A percentile compares a stretch with the other conserved stretches of the same genome.
These are phyloP conservation scores for Flaveria bidentis DNA, from an alignment of 129 eudicot genomes.

Conservation along the genomic window DNA sequence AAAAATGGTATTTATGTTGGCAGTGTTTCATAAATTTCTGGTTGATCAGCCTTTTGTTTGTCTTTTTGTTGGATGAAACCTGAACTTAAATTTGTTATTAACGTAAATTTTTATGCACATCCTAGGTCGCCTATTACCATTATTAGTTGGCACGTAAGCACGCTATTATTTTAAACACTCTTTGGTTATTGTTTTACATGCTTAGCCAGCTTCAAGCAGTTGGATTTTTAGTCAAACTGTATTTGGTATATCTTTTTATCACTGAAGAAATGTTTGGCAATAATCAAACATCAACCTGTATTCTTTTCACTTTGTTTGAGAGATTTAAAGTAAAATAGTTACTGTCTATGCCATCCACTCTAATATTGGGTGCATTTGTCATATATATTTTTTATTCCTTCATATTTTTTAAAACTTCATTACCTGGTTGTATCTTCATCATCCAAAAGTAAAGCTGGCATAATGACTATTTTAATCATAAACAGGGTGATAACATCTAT, in stretches of 20 bases:
- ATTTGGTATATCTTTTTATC: background rate
- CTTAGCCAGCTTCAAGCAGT: slow-evolving; percentile 16
- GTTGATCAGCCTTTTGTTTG: slow-evolving; percentile 23
- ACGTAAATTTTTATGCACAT: slow-evolving; percentile 28
- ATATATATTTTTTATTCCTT: background rate
- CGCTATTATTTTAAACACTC: background rate
- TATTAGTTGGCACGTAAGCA: slow-evolving; percentile 15
- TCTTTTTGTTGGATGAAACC: slow-evolving; percentile 33
- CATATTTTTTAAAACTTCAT: background rate
- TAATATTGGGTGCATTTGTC: slow-evolving; percentile 6
- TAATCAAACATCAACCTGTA: background rate
- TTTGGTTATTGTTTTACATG: slow-evolving; percentile 4
- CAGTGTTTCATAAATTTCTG: background rate
- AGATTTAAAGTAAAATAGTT: background rate
- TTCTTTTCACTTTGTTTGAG: slow-evolving; percentile 6
- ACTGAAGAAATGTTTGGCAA: background rate
- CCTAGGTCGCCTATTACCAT: slow-evolving; percentile 22
- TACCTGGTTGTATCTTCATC: slow-evolving; percentile 14
- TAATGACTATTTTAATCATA: slow-evolving; percentile 4
- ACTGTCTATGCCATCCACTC: background rate
- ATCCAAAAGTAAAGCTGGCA: slow-evolving; percentile 25
- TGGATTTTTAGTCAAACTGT: slow-evolving; percentile 10
- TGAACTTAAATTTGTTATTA: slow-evolving; percentile 6
- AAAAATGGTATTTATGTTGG: background rate
- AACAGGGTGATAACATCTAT: background rate